Evolutionary conservation across 345 rosid genomes (phyloP).

Genomic region (Euphorbia peplus): DNA sequence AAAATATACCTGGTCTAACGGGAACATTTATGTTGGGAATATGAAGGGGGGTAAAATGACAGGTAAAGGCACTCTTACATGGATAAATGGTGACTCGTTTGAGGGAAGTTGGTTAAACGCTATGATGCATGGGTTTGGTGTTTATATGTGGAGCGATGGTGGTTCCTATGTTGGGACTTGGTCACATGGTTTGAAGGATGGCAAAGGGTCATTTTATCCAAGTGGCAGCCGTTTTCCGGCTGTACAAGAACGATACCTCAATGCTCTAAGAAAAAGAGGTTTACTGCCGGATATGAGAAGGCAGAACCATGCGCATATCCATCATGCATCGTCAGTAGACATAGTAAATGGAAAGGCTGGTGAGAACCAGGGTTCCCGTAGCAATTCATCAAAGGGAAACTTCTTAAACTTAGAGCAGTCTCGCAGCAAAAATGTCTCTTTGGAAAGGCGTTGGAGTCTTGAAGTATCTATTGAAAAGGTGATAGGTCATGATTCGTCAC

Average conservation of each 20-base stretch:
- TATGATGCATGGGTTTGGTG: conserved; percentile 95
- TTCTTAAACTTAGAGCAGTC: conserved; percentile 77
- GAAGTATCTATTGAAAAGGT: conserved; percentile 95
- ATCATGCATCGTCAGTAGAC: conserved; percentile 65
- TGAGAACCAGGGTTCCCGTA: conserved; percentile 35
- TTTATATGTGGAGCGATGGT: conserved; percentile 84
- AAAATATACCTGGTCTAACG: conserved; percentile 86
- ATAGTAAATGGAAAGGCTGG: conserved; percentile 57
- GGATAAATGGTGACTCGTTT: conserved; percentile 76
- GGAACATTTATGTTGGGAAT: conserved; percentile 70
- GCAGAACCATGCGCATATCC: conserved; percentile 54
- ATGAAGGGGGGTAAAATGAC: conserved; percentile 98
- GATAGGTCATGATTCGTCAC: conserved; percentile 72
- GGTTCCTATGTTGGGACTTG: conserved; percentile 93
- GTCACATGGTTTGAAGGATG: conserved; percentile 93
- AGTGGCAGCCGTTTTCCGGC: conserved; percentile 68
- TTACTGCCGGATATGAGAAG: conserved; percentile 76
- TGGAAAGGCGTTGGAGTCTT: conserved; percentile 97
- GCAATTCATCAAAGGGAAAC: conserved; percentile 55
- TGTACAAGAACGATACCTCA: conserved; percentile 67
- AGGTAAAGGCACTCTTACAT: conserved; percentile 83
- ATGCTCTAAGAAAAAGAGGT: conserved; percentile 82
- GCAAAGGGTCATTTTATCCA: conserved; percentile 93
- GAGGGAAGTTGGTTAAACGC: conserved; percentile 95
- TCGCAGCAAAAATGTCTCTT: conserved; percentile 60